Base-by-base conservation (phyloP, 2,329 filamentous ascomycete genomes). In the Cryphonectria carpinicola region DNA sequence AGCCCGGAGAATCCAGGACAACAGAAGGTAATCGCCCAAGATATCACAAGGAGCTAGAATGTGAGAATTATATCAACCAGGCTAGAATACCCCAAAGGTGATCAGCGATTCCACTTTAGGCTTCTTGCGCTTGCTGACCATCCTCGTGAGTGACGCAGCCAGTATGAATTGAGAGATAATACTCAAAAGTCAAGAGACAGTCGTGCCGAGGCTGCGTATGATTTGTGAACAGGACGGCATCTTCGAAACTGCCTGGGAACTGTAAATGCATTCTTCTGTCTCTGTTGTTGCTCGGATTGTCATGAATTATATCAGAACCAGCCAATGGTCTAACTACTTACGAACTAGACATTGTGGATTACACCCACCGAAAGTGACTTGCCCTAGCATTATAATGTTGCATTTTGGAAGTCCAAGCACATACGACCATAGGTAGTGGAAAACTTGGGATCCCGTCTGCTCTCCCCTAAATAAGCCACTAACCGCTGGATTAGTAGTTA, bases 401-500 rank as follows among this genome's bases (percentile, higher is more conserved):
- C n/a, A 56, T 4, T 28, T 2, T 28, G 8, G 0, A 17, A 6
- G 2, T 17, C 1, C 13, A 14, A 58, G 6, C 28, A 35, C 54
- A 58, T 58, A 58, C 28, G 54, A 58, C 54, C 54, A 58, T 32
- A 56, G 52, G 52, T 56, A 56, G 52, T 56, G 52, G 52, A 28
- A 56, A 56, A 56, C 52, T 56, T 56, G 52, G 52, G 52, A 56
- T 56, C 52, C 52, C 52, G 52, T 56, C 52, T 28, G 52, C 52
- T 56, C 52, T 56, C 52, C 52, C 52, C 52, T 56, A 56, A 56
- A 56, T 56, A 56, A 56, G 52, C 25, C 25, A 56, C 52, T 56
- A 56, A 56, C 52, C 52, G 52, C 52, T 11, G 52, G 52, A 56
- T 56, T 56, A 56, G 52, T 56, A 56, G 52, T 56, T 56, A 56